phyloP scores from a whole-genome alignment of 352 stramenopile genomes.

The Phytophthora tentaculata region DNA sequence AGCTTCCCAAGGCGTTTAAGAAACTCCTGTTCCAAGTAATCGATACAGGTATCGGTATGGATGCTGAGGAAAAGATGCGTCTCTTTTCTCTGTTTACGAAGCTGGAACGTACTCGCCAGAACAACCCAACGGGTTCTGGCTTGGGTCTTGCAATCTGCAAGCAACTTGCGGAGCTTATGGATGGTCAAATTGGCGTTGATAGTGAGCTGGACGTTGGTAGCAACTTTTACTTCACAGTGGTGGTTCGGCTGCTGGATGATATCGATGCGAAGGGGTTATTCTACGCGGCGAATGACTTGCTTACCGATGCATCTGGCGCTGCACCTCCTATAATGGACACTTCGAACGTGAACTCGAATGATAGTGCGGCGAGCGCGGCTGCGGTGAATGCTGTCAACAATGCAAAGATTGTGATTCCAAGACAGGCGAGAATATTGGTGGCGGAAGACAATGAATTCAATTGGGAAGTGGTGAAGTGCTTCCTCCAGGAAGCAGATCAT shows the following conservation, averaged over 20 bases:
- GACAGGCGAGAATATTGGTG: constrained; percentile 69
- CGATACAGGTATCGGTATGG: constrained; percentile 84
- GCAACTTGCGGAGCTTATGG: constrained; percentile 89
- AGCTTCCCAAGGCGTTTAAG: constrained; percentile 68
- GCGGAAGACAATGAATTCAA: constrained; percentile 85
- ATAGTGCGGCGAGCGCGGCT: constrained; percentile 46
- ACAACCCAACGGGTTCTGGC: constrained; percentile 88
- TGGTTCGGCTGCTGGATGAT: constrained; percentile 70
- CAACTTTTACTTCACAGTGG: constrained; percentile 88
- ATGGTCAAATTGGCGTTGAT: constrained; percentile 86
- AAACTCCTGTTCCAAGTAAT: constrained; percentile 88
- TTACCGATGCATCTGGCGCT: constrained; percentile 34
- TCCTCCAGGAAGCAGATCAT: constrained; percentile 76
- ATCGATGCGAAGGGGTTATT: constrained; percentile 47
- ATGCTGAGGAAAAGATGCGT: constrained; percentile 78
- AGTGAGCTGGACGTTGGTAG: constrained; percentile 78
- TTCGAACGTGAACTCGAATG: constrained; percentile 50
- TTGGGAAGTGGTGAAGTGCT: constrained; percentile 81
- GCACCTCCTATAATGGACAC: constrained; percentile 23
- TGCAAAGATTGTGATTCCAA: constrained; percentile 50
- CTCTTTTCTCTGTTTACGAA: constrained; percentile 89
- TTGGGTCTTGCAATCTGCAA: constrained; percentile 90
- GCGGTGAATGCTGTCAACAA: constrained; percentile 34
- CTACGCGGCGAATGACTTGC: constrained; percentile 60
- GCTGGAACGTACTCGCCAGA: constrained; percentile 77